Conservation (phyloP, 441 rosid species). For the Adansonia gregorii region DNA sequence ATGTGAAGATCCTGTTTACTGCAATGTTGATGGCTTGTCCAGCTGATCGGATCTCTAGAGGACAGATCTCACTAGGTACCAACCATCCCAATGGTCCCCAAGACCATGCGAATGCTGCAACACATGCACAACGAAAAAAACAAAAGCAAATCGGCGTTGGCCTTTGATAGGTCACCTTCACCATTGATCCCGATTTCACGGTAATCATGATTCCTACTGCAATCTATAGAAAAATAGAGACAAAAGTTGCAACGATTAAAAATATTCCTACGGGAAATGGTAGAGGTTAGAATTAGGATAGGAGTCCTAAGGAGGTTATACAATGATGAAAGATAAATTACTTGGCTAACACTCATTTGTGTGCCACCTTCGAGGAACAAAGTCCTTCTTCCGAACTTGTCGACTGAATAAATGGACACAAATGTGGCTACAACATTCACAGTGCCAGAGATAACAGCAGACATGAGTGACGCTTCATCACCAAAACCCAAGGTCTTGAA, state of each 20-base stretch:
- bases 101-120: constrained; percentile 77
- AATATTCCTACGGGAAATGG: no score
- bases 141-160: constrained; percentile 44
- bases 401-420: constrained; percentile 11
- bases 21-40: constrained; percentile 52
- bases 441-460: constrained; percentile 1
- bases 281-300: not conserved
- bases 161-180: constrained; percentile 37
- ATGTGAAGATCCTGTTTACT: constrained; percentile 55
- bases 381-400: constrained; percentile 2
- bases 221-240: constrained; percentile 20
- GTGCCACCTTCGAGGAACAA: constrained; percentile 21
- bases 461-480: not conserved
- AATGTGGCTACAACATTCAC: not conserved
- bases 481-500: constrained; percentile 21
- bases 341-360: constrained; percentile 18
- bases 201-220: constrained; percentile 43
- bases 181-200: constrained; percentile 44
- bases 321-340: not conserved
- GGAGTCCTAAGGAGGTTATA: no score
- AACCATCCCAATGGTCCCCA: constrained; percentile 86
- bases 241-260: no score
- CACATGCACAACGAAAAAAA: constrained; percentile 55
- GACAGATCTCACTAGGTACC: constrained; percentile 54
- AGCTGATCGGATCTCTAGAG: constrained; percentile 51